Base-by-base conservation (phyloP, 176 grass and related monocot genomes). In the Areca catechu region DNA sequence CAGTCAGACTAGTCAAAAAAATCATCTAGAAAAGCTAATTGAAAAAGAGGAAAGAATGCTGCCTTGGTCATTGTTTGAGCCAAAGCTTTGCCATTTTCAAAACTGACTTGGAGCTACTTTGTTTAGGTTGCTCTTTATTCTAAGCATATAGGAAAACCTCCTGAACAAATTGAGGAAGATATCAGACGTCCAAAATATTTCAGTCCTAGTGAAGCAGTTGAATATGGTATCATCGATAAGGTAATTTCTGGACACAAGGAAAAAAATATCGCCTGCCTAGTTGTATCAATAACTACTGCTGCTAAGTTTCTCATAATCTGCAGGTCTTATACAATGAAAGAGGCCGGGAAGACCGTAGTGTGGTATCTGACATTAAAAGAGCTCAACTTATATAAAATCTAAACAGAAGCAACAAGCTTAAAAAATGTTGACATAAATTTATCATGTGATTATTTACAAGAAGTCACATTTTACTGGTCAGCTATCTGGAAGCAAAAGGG, bases 211-310 rank as follows among this genome's bases (percentile, higher is more conserved):
- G 83, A 97, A 76, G 92, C 92, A 51, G 58, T 97, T 57, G 78
- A 91, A 79, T 97, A 88, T 10, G 86, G 92, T 17, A 83, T 97
- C 53, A 97, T 97, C 16, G 87, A 97, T 57, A 97, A 97, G 78
- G 93, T 91, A 81, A 24, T 53, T 43, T 43, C 14, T 20, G 23
- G 6, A 3, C 12, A 24, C 10, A 12, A 69, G 30, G 4, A 34
- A 66, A 75, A 18, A 28, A 22, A 7, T 76, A 3, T 65, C 5
- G 34, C 34, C 19, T 53, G 5, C 7, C 29, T 49, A 51, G 0
- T 10, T 12, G 10, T 65, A 71, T 16, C 57, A 15, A 22, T 20
- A 56, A n/a, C 58, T 23, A 24, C 29, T 71, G n/a, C 0, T 16
- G 16, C 27, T 68, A 48, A 73, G 61, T 51, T 76, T 12, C 20